Base-by-base conservation (phyloP, 2,329 filamentous ascomycete species). In the Talaromyces sp. region DNA sequence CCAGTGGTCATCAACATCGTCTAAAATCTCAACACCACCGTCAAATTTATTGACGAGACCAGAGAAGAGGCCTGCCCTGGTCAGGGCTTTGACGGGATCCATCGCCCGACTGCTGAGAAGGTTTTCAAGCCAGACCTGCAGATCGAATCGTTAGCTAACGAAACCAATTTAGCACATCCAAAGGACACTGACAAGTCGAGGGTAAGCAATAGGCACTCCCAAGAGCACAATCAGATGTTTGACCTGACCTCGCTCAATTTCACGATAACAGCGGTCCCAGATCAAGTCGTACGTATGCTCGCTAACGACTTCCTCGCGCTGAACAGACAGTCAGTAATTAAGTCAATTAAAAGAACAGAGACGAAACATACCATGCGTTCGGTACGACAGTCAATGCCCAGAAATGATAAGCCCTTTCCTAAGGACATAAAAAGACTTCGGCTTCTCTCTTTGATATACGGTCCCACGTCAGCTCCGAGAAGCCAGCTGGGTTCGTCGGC, bases 1-100 rank as follows among this genome's bases (percentile, higher is more conserved):
- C 95, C 95, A 99, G 73, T 99, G 93, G 75, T 98, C 95, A 72
- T 97, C 93, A 9, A 96, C 79, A 69, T 96, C 92, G 72, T 96
- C 93, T 31, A 96, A 81, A 14, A 98, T 90, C 75, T 98, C 95
- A 5, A 95, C 90, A 18, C 92, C 92, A 23, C 92, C 92, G 71
- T 97, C 93, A 69, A 96, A 93, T 68, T 90, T 90, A 78, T 96
- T 96, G 42, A 96, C 81, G 48, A 96, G 86, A 12, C 83, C 83
- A 64, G 92, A 91, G 58, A 98, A 82, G 67, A 96, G 76, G 1
- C 93, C 93, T 39, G 89, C 85, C 70, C 91, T 89, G 42, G 92
- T 91, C 25, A 98, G 81, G 5, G 91, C 91, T 75, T 98, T 98
- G 73, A 96, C 84, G 2, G 93, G 92, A 69, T 92, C 89, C 86